Evolutionary conservation across 495 filamentous ascomycete species (phyloP), one percentile per base, ranked within the genome.

Genomic region (Podospora bellae-mahoneyi): DNA sequence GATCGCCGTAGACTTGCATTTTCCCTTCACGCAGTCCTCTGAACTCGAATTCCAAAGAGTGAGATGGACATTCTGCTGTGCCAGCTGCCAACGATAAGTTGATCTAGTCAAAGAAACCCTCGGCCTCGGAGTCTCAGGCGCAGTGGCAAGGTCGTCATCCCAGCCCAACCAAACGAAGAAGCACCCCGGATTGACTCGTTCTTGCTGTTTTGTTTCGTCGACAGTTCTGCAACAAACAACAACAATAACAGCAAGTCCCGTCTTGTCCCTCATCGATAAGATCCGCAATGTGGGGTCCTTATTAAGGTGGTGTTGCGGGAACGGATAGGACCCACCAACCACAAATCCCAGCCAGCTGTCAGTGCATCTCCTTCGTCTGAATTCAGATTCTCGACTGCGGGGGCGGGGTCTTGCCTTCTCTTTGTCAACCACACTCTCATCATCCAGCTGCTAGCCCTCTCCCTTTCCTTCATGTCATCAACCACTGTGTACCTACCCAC

Each of bases 1-100:
- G 66, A 68, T 68, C 66, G 16, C 20, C 62, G 34, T 58, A 15
- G 55, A 48, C 39, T 10, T 48, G 39, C 39, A 48, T 48, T 48
- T 48, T 48, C 39, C 10, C 39, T 48, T 48, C 39, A 18, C 39
- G 20, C 20, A 23, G 20, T 23, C 20, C 20, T 23, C 13, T 48
- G 39, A 10, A 5, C 0, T 32, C 4, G 39, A 18, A 48, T 48
- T 48, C 39, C 39, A 16, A 48, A 48, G 39, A 2, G 7, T 10
- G 39, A 48, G 39, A 16, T 48, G 6, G 10, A 13, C 30, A 32
- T 32, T 32, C 30, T 32, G 30, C 30, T 32, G 5, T 32, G 30
- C 30, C 30, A 32, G 30, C 3, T 32, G 30, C 30, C 30, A 32
- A 32, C 30, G 30, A 32, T 32, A 32, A 32, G 3, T 7, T 32